Evolutionary conservation across 805 yeast genomes (phyloP).

Genomic region (Starmerella apicola): DNA sequence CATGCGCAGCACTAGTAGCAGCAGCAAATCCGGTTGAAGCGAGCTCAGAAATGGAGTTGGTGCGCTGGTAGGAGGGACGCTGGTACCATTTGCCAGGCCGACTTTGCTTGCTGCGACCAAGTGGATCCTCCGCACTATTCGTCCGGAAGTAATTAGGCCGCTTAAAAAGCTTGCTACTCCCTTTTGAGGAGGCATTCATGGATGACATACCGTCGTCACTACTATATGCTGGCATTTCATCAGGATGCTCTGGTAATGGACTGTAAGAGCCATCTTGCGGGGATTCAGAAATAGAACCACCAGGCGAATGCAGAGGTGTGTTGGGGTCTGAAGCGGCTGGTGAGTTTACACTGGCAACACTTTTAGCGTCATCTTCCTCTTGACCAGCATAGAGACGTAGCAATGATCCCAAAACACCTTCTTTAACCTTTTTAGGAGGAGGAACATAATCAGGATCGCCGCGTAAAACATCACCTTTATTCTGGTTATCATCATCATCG

Average conservation of each 20-base stretch:
- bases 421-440: slow-evolving; percentile 56
- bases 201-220: background rate
- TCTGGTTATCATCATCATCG: slow-evolving; percentile 12
- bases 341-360: slow-evolving; percentile 2
- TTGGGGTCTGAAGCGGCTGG: slow-evolving; percentile 5
- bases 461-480: slow-evolving; percentile 18
- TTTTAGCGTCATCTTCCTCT: slow-evolving; percentile 17
- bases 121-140: slow-evolving; percentile 18
- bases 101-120: slow-evolving; percentile 13
- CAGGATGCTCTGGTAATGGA: background rate
- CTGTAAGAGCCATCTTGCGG: background rate
- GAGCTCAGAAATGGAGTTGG: slow-evolving; percentile 19
- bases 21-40: slow-evolving; percentile 18
- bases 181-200: background rate
- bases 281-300: background rate
- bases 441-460: slow-evolving; percentile 39
- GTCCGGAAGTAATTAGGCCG: slow-evolving; percentile 19
- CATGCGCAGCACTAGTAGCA: slow-evolving; percentile 19
- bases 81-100: slow-evolving; percentile 27
- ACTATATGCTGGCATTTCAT: background rate
- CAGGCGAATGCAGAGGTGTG: slow-evolving; percentile 9
- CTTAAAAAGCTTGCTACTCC: slow-evolving; percentile 6
- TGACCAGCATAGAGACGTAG: slow-evolving; percentile 46
- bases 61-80: slow-evolving; percentile 18
- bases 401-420: slow-evolving; percentile 75